A percentile compares a stretch with the other conserved stretches of the same genome.
Conservation (phyloP, 331 rosid genomes). For the Quercus lobata region DNA sequence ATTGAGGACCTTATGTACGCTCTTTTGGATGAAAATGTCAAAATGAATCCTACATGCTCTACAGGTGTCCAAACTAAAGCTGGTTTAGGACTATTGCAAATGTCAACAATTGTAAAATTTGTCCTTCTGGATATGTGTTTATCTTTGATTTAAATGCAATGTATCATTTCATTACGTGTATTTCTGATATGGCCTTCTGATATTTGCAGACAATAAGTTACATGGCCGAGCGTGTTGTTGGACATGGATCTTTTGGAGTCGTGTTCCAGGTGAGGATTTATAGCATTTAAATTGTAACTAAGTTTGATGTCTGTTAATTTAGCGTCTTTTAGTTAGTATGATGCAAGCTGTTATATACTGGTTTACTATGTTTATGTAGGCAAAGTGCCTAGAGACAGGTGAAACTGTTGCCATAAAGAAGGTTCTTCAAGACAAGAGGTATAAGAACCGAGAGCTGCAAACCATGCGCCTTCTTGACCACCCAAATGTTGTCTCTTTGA, state of each 20-base stretch:
- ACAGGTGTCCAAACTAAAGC: neutral
- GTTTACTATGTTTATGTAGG: constrained; percentile 40
- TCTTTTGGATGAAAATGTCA: neutral
- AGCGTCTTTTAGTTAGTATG: neutral
- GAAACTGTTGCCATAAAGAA: constrained; percentile 97
- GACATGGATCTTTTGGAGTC: constrained; percentile 96
- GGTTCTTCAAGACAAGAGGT: constrained; percentile 98
- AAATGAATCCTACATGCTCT: neutral
- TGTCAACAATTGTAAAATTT: neutral
- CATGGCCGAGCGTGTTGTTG: constrained; percentile 97
- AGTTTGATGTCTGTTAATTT: neutral
- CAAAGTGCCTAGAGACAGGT: constrained; percentile 94
- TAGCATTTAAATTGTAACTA: neutral
- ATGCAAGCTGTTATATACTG: constrained; percentile 1
- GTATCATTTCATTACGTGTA: neutral
- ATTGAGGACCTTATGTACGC: neutral
- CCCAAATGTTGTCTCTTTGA: constrained; percentile 89
- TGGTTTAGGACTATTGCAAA: neutral
- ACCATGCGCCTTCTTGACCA: constrained; percentile 99
- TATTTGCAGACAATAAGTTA: constrained; percentile 86
- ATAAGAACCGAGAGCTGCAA: constrained; percentile 93
- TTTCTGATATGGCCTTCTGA: neutral
- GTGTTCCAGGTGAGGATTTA: constrained; percentile 71
- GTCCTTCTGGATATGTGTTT: neutral
- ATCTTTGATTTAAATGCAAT: neutral